These are phyloP conservation scores for Erigeron canadensis DNA, from an alignment of 129 eudicot species.

Conservation along the genomic window DNA sequence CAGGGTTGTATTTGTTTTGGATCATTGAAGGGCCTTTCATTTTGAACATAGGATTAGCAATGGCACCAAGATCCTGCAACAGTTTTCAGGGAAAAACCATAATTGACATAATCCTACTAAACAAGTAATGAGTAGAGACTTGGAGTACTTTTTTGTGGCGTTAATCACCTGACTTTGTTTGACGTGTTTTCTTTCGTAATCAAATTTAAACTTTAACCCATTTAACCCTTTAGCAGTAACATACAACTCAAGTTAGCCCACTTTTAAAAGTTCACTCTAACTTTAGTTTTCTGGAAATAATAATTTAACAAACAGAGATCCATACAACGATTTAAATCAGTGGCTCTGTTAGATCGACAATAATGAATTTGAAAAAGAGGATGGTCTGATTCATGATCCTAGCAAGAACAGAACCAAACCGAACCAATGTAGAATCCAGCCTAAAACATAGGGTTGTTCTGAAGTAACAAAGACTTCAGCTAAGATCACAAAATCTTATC, in stretches of 20 bases:
- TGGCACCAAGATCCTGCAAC: conserved; percentile 81
- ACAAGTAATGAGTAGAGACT: too few species aligned
- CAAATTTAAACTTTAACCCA: neutral
- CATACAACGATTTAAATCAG: neutral
- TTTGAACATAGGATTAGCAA: conserved; percentile 96
- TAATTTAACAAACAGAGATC: neutral
- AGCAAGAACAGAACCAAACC: neutral
- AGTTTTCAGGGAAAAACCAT: neutral
- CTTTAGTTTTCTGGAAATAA: neutral
- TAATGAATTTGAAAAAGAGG: neutral
- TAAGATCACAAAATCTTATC: conserved; percentile 5
- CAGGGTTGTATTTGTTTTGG: conserved; percentile 63
- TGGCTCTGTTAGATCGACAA: neutral
- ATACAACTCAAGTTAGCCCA: neutral
- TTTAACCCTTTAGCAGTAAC: neutral
- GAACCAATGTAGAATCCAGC: neutral
- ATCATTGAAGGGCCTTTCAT: conserved; percentile 95
- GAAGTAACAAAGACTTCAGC: neutral
- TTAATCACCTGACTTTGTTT: neutral
- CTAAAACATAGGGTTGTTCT: neutral
- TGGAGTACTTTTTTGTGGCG: too few species aligned
- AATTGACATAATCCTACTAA: neutral
- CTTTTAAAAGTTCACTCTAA: too few species aligned
- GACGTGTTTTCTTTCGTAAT: neutral
- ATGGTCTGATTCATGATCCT: neutral